phyloP scores from a whole-genome alignment of 805 yeast genomes.

The Aciculoconidium aculeatum region DNA sequence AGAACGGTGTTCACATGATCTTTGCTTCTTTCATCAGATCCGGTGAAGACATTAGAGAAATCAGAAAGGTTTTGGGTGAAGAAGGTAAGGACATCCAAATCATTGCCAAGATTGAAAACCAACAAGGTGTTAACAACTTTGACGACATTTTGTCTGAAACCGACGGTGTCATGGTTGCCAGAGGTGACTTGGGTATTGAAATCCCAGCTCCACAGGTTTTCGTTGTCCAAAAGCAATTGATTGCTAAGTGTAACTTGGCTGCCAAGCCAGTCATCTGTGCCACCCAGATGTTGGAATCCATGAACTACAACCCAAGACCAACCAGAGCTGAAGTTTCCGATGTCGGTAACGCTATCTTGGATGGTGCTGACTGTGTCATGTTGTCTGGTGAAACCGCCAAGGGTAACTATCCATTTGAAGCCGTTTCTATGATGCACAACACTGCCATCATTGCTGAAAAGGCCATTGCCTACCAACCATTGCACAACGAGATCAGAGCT shows the following conservation, averaged over 20 bases:
- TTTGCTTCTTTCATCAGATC: slow-evolving; percentile 98
- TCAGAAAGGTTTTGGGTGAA: slow-evolving; percentile 93
- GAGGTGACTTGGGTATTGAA: slow-evolving; percentile 99
- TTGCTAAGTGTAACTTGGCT: slow-evolving; percentile 98
- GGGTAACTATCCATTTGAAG: slow-evolving; percentile 97
- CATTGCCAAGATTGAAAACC: slow-evolving; percentile 97
- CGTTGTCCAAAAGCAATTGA: slow-evolving; percentile 96
- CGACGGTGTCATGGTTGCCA: slow-evolving; percentile 99
- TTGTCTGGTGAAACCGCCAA: slow-evolving; percentile 99
- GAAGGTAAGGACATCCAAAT: slow-evolving; percentile 95
- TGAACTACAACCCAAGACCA: slow-evolving; percentile 99
- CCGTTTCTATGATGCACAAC: slow-evolving; percentile 98
- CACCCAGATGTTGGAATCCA: slow-evolving; percentile 98
- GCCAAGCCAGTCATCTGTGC: slow-evolving; percentile 99
- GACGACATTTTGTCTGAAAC: slow-evolving; percentile 92
- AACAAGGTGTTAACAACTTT: slow-evolving; percentile 99
- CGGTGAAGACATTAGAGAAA: slow-evolving; percentile 82
- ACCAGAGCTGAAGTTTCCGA: slow-evolving; percentile 99
- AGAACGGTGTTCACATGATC: slow-evolving; percentile 96
- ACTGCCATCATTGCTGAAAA: slow-evolving; percentile 94
- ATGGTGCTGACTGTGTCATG: slow-evolving; percentile 99
- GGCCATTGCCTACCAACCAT: slow-evolving; percentile 82
- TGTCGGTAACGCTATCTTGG: slow-evolving; percentile 98
- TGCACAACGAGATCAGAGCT: slow-evolving; percentile 83
- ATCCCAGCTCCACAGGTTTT: slow-evolving; percentile 98